These are phyloP conservation scores for Trametes hirsuta DNA, from an alignment of 1,284 basidiomycete genomes.

Conservation along the genomic window DNA sequence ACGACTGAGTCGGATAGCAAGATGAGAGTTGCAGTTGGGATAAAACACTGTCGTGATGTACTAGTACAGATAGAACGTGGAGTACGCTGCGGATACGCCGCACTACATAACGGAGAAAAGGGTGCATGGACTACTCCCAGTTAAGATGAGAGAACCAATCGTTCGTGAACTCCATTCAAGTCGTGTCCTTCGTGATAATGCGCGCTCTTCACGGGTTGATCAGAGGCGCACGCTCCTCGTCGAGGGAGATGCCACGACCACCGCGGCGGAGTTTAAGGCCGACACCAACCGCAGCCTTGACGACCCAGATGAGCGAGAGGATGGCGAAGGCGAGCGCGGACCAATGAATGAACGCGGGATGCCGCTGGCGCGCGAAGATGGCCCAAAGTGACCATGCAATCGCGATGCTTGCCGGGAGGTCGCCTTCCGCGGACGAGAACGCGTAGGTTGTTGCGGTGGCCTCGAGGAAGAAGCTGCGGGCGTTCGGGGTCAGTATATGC, in stretches of 20 bases:
- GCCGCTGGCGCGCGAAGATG: constrained; percentile 74
- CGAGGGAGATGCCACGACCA: constrained; percentile 62
- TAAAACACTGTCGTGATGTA: too few species aligned
- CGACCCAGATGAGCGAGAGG: constrained; percentile 82
- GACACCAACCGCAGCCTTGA: constrained; percentile 70
- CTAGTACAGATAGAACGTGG: too few species aligned
- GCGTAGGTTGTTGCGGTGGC: constrained; percentile 91
- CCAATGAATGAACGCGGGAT: constrained; percentile 82
- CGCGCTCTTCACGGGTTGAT: constrained; percentile 39
- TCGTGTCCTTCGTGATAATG: background rate
- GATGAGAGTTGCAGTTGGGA: too few species aligned
- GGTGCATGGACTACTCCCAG: too few species aligned
- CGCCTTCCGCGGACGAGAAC: constrained; percentile 87
- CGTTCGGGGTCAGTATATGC: constrained; percentile 17
- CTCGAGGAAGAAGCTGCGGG: constrained; percentile 85
- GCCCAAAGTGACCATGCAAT: constrained; percentile 86
- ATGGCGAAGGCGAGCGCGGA: constrained; percentile 84
- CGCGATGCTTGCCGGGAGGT: constrained; percentile 86
- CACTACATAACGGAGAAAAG: too few species aligned
- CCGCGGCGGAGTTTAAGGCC: constrained; percentile 46
- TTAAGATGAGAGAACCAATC: background rate
- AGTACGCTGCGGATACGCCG: too few species aligned
- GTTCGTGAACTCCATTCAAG: background rate
- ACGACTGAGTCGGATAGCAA: too few species aligned
- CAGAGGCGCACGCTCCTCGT: constrained; percentile 88